Percentiles rank a stretch among this genome's conserved stretches.
phyloP scores from a whole-genome alignment of 805 yeast species.

The Ascoidea rubescens region DNA sequence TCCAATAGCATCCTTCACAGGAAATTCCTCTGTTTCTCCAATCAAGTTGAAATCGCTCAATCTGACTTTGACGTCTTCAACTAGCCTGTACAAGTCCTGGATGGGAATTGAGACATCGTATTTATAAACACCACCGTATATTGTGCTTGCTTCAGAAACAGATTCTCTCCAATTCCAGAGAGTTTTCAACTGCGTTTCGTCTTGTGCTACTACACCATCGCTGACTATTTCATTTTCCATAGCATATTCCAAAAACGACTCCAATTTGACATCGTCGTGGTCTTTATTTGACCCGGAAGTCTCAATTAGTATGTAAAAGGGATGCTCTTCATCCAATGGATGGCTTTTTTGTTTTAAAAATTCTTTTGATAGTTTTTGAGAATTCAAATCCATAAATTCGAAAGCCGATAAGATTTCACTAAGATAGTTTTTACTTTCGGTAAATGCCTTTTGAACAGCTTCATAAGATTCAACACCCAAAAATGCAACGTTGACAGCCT shows the following conservation, averaged over 20 bases:
- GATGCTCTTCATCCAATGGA: constrained; percentile 75
- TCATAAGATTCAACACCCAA: constrained; percentile 73
- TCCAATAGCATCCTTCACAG: constrained; percentile 84
- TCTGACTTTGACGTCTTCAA: constrained; percentile 58
- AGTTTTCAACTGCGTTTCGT: constrained; percentile 69
- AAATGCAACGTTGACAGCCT: constrained; percentile 76
- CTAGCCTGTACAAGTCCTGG: constrained; percentile 65
- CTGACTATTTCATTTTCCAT: constrained; percentile 74
- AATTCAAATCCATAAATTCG: constrained; percentile 79
- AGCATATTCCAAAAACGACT: constrained; percentile 64
- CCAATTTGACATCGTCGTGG: constrained; percentile 87
- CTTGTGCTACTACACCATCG: constrained; percentile 97
- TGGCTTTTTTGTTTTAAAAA: constrained; percentile 44
- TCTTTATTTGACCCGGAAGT: constrained; percentile 91
- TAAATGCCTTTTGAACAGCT: constrained; percentile 72
- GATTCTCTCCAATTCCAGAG: constrained; percentile 96
- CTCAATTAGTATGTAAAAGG: constrained; percentile 85
- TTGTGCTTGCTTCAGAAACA: constrained; percentile 77
- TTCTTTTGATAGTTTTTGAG: constrained; percentile 48
- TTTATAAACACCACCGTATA: constrained; percentile 90
- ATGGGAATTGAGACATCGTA: constrained; percentile 92
- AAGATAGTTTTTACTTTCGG: constrained; percentile 62
- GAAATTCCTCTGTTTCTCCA: constrained; percentile 51
- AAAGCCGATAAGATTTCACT: constrained; percentile 84
- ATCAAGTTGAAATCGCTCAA: constrained; percentile 42